phyloP scores from a whole-genome alignment of 768 basidiomycete species.

The Mycena rosella region DNA sequence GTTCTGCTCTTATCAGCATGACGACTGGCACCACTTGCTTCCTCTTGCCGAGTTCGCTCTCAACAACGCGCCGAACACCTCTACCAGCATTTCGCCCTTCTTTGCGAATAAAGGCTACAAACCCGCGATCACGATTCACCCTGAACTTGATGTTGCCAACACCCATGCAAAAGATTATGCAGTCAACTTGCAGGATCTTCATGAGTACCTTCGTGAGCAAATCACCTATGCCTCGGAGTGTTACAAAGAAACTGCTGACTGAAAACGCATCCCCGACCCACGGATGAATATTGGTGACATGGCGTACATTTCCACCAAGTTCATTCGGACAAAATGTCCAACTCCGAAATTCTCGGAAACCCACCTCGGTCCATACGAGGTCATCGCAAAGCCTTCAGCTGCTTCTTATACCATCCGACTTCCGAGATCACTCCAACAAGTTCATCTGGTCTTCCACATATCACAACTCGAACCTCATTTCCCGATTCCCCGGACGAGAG shows the following conservation, averaged over 20 bases:
- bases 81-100: background rate
- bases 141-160: background rate
- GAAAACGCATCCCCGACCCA: too few species aligned
- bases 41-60: background rate
- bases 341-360: constrained; percentile 54
- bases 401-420: background rate
- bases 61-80: background rate
- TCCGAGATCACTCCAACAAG: constrained; percentile 42
- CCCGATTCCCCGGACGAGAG: background rate
- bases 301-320: constrained; percentile 52
- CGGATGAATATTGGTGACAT: constrained; percentile 45
- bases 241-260: too few species aligned
- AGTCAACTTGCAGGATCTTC: background rate
- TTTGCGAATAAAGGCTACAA: background rate
- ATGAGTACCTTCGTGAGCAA: background rate
- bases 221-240: too few species aligned
- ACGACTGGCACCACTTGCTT: background rate
- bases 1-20: background rate
- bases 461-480: background rate
- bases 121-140: background rate
- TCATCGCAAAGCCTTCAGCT: constrained; percentile 12
- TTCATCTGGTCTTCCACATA: background rate
- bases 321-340: constrained; percentile 55
- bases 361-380: constrained; percentile 44
- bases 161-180: background rate